Conservation (phyloP, 148 eudicot species). For the Persicaria maculosa region DNA sequence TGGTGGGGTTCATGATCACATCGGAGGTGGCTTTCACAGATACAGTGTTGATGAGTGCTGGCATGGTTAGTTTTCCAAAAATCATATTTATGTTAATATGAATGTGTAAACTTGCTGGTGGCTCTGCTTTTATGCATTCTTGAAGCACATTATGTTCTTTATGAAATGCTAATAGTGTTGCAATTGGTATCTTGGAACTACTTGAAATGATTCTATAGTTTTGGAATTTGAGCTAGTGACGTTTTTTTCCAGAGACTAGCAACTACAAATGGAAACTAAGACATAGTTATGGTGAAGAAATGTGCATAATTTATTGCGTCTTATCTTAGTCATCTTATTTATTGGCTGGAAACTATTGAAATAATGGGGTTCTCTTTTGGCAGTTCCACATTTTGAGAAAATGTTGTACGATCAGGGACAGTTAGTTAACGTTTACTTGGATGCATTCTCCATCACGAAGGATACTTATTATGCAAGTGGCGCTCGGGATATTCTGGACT, state of each 20-base stretch:
- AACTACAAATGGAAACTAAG: neutral
- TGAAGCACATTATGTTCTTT: neutral
- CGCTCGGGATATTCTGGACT: slow-evolving; percentile 84
- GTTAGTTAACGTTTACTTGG: slow-evolving; percentile 65
- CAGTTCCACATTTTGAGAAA: slow-evolving; percentile 99
- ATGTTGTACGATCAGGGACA: slow-evolving; percentile 98
- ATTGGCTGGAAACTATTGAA: neutral
- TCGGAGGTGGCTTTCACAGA: slow-evolving; percentile 99
- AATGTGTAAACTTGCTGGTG: neutral
- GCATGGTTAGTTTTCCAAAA: slow-evolving; percentile 58
- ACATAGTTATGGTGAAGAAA: neutral
- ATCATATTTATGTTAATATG: neutral
- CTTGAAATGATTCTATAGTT: neutral
- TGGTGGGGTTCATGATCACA: slow-evolving; percentile 92
- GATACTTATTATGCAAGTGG: slow-evolving; percentile 48
- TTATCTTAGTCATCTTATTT: neutral
- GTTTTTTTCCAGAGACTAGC: neutral
- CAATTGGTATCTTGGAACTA: neutral
- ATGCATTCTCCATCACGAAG: slow-evolving; percentile 70
- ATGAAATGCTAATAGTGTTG: neutral
- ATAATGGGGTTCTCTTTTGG: slow-evolving; percentile 3
- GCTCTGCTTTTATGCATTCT: neutral
- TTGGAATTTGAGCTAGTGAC: neutral
- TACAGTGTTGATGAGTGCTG: slow-evolving; percentile 97
- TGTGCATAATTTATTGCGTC: neutral